phyloP scores from a whole-genome alignment of 2,329 filamentous ascomycete species.

The Arthrinium phaeospermum region DNA sequence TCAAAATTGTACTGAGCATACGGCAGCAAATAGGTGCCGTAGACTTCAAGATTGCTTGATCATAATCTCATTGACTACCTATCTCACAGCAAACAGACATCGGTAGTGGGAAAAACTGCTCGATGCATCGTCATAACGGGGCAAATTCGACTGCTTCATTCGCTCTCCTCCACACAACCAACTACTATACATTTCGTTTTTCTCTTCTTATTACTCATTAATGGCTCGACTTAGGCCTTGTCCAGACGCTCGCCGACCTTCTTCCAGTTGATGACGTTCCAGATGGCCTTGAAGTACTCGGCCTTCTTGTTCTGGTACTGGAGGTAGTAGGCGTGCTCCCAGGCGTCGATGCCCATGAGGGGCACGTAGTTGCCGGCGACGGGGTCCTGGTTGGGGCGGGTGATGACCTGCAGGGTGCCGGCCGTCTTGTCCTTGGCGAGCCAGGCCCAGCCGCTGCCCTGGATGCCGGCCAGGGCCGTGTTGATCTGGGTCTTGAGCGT shows the following conservation, averaged over 20 bases:
- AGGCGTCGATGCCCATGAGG: constrained; percentile 69
- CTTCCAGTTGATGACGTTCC: constrained; percentile 79
- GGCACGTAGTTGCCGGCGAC: constrained; percentile 54
- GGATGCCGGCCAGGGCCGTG: constrained; percentile 60
- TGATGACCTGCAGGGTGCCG: constrained; percentile 61
- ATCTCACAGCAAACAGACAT: neutral
- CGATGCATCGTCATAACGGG: neutral
- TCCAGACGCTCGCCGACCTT: constrained; percentile 39
- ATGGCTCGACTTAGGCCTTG: constrained; percentile 30
- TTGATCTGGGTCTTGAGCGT: constrained; percentile 61
- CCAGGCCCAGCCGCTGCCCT: constrained; percentile 74
- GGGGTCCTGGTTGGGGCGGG: constrained; percentile 70
- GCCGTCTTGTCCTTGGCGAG: constrained; percentile 58
- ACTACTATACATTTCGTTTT: neutral
- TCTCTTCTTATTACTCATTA: neutral
- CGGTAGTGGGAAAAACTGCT: neutral
- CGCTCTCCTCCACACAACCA: neutral
- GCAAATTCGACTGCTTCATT: neutral
- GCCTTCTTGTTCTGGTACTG: constrained; percentile 82
- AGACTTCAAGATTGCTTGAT: neutral
- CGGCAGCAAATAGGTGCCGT: neutral
- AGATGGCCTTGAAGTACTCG: constrained; percentile 80
- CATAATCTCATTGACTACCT: neutral
- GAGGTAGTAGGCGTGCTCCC: constrained; percentile 65
- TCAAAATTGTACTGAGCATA: neutral